phyloP scores from a whole-genome alignment of 495 filamentous ascomycete genomes.

The Tuber brumale region DNA sequence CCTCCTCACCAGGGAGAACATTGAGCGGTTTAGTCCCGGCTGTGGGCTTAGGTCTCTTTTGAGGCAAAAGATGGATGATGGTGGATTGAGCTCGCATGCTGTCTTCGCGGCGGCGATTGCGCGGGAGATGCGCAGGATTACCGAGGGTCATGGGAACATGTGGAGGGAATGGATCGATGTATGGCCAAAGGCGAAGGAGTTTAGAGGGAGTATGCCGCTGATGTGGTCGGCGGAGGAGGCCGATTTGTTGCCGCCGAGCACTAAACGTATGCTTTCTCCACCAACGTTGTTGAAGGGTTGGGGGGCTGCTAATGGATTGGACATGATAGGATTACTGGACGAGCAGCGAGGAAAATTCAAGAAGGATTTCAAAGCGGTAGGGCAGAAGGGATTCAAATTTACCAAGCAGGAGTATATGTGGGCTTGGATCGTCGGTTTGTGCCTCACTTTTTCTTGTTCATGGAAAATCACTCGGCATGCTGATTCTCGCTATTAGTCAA shows the following conservation, averaged over 20 bases:
- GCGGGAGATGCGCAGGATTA: constrained; percentile 42
- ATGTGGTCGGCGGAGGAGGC: constrained; percentile 55
- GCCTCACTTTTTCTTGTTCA: constrained; percentile 4
- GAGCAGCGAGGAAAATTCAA: constrained; percentile 58
- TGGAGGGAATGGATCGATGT: constrained; percentile 57
- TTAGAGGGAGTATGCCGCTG: constrained; percentile 60
- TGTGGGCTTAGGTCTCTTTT: constrained; percentile 47
- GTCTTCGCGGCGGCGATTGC: constrained; percentile 65
- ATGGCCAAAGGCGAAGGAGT: constrained; percentile 57
- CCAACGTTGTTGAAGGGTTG: neutral
- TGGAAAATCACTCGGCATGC: constrained; percentile 23
- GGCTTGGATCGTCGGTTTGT: constrained; percentile 53
- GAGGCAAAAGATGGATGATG: constrained; percentile 19
- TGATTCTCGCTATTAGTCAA: constrained; percentile 57
- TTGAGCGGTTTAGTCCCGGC: constrained; percentile 46
- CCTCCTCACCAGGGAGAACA: constrained; percentile 56
- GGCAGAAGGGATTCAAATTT: constrained; percentile 50
- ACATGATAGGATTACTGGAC: constrained; percentile 47
- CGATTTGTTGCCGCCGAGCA: constrained; percentile 47
- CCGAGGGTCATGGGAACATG: constrained; percentile 30
- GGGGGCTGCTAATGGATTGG: neutral
- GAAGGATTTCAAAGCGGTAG: constrained; percentile 55
- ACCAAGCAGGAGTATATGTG: constrained; percentile 56
- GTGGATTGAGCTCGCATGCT: constrained; percentile 57
- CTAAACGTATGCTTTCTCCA: constrained; percentile 37